phyloP scores from a whole-genome alignment of 805 yeast species.

The Ogataea siamensis region DNA sequence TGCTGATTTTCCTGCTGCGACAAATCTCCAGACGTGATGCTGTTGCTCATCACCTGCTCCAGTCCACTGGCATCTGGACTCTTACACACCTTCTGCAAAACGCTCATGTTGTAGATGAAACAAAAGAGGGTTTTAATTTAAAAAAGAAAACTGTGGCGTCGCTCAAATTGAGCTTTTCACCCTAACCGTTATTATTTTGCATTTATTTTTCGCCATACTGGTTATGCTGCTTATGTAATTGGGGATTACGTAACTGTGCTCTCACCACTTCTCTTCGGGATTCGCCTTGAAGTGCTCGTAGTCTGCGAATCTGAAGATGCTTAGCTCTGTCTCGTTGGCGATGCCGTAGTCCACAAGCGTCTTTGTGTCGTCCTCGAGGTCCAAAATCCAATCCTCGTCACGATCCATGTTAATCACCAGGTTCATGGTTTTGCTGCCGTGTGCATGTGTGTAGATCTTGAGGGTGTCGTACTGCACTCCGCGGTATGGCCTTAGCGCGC shows the following conservation, averaged over 20 bases:
- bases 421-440: conserved; percentile 90
- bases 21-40: conserved; percentile 8
- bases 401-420: conserved; percentile 87
- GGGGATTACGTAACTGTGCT: conserved; percentile 2
- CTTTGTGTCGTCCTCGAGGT: conserved; percentile 36
- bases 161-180: background rate
- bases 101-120: conserved; percentile 16
- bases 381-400: conserved; percentile 71
- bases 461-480: conserved; percentile 69
- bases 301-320: conserved; percentile 68
- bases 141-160: conserved; percentile 10
- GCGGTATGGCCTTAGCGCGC: conserved; percentile 79
- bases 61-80: conserved; percentile 21
- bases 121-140: background rate
- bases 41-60: conserved; percentile 20
- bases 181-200: conserved; percentile 1
- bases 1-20: background rate
- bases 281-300: conserved; percentile 69
- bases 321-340: conserved; percentile 89
- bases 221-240: no score
- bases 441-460: conserved; percentile 92
- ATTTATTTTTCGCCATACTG: background rate
- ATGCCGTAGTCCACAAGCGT: conserved; percentile 51
- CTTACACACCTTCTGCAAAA: conserved; percentile 21
- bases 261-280: conserved; percentile 89